Conservation (phyloP, 257 asterid species). For the Striga asiatica region DNA sequence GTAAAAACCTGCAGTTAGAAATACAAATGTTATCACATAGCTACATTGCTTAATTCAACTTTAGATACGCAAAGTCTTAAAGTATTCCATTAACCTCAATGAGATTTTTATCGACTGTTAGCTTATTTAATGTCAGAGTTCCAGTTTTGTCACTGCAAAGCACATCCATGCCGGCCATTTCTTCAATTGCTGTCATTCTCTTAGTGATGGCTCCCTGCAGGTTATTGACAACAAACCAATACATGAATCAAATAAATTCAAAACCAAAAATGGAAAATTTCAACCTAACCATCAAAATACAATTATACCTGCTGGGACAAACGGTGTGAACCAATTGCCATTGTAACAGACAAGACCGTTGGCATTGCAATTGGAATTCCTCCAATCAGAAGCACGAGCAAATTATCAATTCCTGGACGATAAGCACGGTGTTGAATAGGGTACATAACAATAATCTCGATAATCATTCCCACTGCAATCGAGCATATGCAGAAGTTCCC, state of each 20-base stretch:
- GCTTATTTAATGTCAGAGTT: constrained; percentile 69
- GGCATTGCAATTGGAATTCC: constrained; percentile 95
- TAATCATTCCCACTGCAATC: constrained; percentile 59
- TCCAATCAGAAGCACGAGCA: constrained; percentile 75
- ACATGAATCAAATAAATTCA: not conserved
- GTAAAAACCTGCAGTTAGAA: constrained; percentile 33
- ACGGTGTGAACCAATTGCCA: constrained; percentile 90
- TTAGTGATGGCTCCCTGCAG: constrained; percentile 78
- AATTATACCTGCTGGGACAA: constrained; percentile 59
- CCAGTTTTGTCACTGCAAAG: constrained; percentile 94
- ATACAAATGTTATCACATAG: constrained; percentile 6
- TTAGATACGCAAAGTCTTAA: not conserved
- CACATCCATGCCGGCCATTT: constrained; percentile 93
- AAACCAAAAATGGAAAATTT: constrained; percentile 1
- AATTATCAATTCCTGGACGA: constrained; percentile 68
- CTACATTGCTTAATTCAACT: not conserved
- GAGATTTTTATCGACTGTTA: constrained; percentile 53
- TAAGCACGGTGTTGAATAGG: constrained; percentile 66
- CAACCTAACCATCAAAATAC: not conserved
- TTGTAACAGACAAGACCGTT: constrained; percentile 72
- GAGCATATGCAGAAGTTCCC: constrained; percentile 76
- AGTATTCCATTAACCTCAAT: constrained; percentile 40
- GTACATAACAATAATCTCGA: constrained; percentile 71
- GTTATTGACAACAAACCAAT: not conserved
- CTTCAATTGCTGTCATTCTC: constrained; percentile 91